Evolutionary conservation across 371 early-diverging fungal species (phyloP).

Genomic region (Rhizopus arrhizus): DNA sequence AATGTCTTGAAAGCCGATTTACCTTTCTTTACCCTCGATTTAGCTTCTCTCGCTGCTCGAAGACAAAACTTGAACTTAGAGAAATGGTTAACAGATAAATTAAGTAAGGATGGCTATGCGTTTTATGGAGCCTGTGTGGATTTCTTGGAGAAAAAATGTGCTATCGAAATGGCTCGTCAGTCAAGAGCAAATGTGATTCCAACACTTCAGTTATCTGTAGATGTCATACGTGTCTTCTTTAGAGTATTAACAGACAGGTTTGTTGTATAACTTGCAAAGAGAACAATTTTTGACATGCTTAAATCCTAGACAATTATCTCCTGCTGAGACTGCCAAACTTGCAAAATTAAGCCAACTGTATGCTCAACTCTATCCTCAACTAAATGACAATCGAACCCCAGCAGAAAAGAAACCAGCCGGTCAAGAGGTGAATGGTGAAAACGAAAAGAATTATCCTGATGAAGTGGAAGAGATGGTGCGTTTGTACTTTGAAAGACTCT

Average conservation of each 20-base stretch:
- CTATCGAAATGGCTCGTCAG: constrained; percentile 49
- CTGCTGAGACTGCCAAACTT: constrained; percentile 38
- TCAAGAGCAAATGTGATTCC: constrained; percentile 36
- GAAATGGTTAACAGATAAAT: constrained; percentile 80
- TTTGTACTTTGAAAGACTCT: constrained; percentile 74
- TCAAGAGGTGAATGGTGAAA: constrained; percentile 7
- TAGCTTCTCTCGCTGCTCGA: constrained; percentile 82
- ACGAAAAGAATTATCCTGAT: constrained; percentile 32
- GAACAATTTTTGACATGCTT: not conserved
- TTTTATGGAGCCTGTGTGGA: constrained; percentile 77
- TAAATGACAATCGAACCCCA: constrained; percentile 20
- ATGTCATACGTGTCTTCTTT: constrained; percentile 72
- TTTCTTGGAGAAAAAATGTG: constrained; percentile 74
- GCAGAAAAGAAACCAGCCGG: constrained; percentile 17
- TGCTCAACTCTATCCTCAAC: constrained; percentile 36
- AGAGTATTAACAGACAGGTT: constrained; percentile 64
- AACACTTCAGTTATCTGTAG: constrained; percentile 63
- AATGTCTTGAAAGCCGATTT: constrained; percentile 71
- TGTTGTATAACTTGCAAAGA: too few relatives aligned
- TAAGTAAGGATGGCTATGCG: constrained; percentile 62
- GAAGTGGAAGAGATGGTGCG: constrained; percentile 83
- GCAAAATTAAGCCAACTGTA: constrained; percentile 40
- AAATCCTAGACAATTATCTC: constrained; percentile 31
- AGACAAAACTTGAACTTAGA: constrained; percentile 82
- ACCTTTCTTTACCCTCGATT: constrained; percentile 75